Conservation (phyloP, 208 protist species). For the Leishmania major region DNA sequence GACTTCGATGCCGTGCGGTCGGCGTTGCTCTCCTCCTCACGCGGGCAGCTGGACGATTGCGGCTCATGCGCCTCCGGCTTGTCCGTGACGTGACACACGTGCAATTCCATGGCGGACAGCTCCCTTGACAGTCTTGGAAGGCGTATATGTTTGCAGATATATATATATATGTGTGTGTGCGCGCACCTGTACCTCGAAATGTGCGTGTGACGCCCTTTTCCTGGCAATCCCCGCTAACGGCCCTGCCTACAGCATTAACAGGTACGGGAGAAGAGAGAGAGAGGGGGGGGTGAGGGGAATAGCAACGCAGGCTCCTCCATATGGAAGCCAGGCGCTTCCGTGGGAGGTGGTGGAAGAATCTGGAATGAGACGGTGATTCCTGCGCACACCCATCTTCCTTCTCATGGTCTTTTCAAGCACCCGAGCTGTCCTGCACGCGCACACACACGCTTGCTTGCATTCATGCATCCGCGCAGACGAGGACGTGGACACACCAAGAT, state of each 20-base stretch:
- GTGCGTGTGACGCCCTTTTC: not conserved
- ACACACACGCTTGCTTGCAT: not conserved
- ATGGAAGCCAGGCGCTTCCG: not conserved
- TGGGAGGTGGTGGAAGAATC: not conserved
- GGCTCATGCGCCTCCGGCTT: not conserved
- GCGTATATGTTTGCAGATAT: not conserved
- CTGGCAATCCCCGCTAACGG: not conserved
- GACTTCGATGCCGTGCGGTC: not conserved
- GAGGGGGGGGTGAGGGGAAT: not conserved
- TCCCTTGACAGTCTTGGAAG: not conserved
- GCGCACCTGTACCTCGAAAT: not conserved
- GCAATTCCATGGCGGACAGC: slow-evolving; percentile 8
- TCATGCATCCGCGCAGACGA: not conserved
- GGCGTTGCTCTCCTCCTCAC: not conserved
- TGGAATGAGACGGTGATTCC: too few relatives aligned
- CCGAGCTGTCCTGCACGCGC: not conserved
- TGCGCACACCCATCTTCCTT: not conserved
- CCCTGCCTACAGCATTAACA: not conserved
- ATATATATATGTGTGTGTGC: not conserved
- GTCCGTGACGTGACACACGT: slow-evolving; percentile 33
- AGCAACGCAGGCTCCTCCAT: not conserved
- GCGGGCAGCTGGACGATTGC: not conserved
- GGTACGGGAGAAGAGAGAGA: not conserved
- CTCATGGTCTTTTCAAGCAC: not conserved
- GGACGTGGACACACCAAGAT: not conserved